Evolutionary conservation across 2,329 filamentous ascomycete species (phyloP).

Genomic region (Aspergillus sergii): DNA sequence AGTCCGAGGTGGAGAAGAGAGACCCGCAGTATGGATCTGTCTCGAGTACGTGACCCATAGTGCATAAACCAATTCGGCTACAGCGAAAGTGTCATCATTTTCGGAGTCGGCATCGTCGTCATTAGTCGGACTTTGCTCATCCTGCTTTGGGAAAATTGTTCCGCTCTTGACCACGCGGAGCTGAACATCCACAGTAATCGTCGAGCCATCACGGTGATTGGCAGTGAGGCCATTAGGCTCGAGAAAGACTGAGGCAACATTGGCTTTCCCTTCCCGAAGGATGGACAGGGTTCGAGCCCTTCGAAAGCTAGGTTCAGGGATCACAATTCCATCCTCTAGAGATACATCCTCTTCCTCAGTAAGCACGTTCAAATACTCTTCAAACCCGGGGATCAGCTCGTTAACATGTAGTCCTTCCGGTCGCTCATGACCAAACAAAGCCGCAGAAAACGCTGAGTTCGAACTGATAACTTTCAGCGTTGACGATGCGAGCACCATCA

Average conservation of each 20-base stretch:
- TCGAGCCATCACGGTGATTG: slow-evolving; percentile 84
- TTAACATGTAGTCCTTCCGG: slow-evolving; percentile 79
- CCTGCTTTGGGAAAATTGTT: slow-evolving; percentile 61
- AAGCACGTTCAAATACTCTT: slow-evolving; percentile 77
- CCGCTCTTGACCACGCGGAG: slow-evolving; percentile 95
- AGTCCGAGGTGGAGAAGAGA: slow-evolving; percentile 54
- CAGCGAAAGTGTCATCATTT: slow-evolving; percentile 47
- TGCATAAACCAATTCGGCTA: slow-evolving; percentile 84
- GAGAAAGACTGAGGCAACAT: slow-evolving; percentile 77
- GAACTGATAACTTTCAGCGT: slow-evolving; percentile 83
- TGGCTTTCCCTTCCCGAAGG: slow-evolving; percentile 77
- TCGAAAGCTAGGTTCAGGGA: slow-evolving; percentile 94
- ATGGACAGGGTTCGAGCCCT: slow-evolving; percentile 83
- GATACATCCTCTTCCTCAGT: slow-evolving; percentile 83
- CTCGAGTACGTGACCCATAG: slow-evolving; percentile 97
- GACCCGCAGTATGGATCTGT: slow-evolving; percentile 76
- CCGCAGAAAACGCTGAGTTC: slow-evolving; percentile 91
- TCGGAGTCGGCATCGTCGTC: slow-evolving; percentile 56
- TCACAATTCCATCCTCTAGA: slow-evolving; percentile 89
- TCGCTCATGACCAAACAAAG: slow-evolving; percentile 85
- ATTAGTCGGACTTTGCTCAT: slow-evolving; percentile 68
- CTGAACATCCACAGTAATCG: slow-evolving; percentile 92
- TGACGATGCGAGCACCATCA: slow-evolving; percentile 84
- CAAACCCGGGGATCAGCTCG: slow-evolving; percentile 82
- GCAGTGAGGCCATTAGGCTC: slow-evolving; percentile 82